Base-by-base conservation (phyloP, 192 early-diverging fungal genomes). In the Coemansia sp. region DNA sequence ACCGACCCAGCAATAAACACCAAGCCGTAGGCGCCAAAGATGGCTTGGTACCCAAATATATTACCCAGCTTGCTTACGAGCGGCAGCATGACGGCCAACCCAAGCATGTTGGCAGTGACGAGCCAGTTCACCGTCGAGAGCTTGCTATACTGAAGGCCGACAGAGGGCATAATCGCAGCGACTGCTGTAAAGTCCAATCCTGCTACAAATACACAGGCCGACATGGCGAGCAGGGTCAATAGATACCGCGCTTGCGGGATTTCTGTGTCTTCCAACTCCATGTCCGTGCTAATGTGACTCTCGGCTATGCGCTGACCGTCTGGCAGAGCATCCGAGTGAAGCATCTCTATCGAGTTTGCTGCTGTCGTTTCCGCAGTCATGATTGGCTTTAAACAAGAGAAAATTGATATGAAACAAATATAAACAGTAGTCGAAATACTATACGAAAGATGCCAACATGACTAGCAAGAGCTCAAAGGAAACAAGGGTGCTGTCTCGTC, bases 141-240 rank as follows among this genome's bases (percentile, higher is more conserved):
- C 83, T 87, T 87, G 27, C 84, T 71, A 49, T 95, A 92, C 39
- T 95, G 91, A n/a, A 73, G 64, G 16, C 89, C 88, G 57, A 98
- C 92, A 0, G 69, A 78, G 15, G 90, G 87, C 55, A 94, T 66
- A 6, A 93, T 86, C 1, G 91, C 90, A 16, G 91, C 83, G 43
- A 96, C 86, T 41, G 96, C 91, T 3, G 91, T 92, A 73, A 90
- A 88, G 78, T 98, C 96, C 31, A 95, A 75, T 9, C 89, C 86
- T 0, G 88, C 88, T 8, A 95, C 82, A 65, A 97, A 90, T 20
- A 90, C 66, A 46, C 85, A 83, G 15, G 91, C 53, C 12, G 79
- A 70, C 22, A 93, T 76, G 18, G 72, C 68, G 27, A 70, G 24
- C 33, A 84, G 34, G 5, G 34, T 69, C 62, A 39, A 36, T 38